phyloP scores from a whole-genome alignment of 2,329 filamentous ascomycete genomes.

The Colletotrichum sp. region DNA sequence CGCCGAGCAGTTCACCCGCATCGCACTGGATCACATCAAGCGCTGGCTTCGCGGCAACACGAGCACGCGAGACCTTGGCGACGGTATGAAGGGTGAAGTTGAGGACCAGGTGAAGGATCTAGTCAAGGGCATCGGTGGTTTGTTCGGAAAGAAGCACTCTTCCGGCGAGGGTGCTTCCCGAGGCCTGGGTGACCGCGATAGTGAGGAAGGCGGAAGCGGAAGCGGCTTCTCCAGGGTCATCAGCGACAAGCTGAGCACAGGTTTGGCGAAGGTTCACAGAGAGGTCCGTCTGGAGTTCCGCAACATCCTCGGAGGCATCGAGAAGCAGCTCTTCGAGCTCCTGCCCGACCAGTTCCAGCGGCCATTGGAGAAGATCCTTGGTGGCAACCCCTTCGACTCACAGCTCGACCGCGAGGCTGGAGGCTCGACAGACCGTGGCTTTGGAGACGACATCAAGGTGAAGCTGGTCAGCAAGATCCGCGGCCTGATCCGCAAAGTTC shows the following conservation, averaged over 20 bases:
- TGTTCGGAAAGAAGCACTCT: conserved; percentile 40
- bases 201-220: conserved; percentile 27
- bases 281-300: conserved; percentile 52
- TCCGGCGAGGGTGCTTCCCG: conserved; percentile 34
- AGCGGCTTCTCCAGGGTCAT: conserved; percentile 49
- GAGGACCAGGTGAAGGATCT: conserved; percentile 49
- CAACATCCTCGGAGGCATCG: conserved; percentile 45
- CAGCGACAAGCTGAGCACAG: conserved; percentile 50
- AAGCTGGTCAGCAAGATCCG: conserved; percentile 51
- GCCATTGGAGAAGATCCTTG: conserved; percentile 50
- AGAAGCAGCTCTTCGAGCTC: conserved; percentile 50
- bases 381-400: conserved; percentile 50
- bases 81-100: conserved; percentile 48
- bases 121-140: conserved; percentile 45
- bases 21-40: conserved; percentile 52
- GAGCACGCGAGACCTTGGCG: conserved; percentile 43
- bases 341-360: conserved; percentile 47
- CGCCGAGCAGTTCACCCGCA: conserved; percentile 50
- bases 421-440: conserved; percentile 37
- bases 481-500: conserved; percentile 46
- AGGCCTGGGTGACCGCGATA: conserved; percentile 32
- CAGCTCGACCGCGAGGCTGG: conserved; percentile 42
- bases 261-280: conserved; percentile 46
- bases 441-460: conserved; percentile 47
- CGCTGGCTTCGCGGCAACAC: conserved; percentile 48